These are phyloP conservation scores for Tolypocladium guangdongense DNA, from an alignment of 2,329 filamentous ascomycete genomes.

Conservation along the genomic window DNA sequence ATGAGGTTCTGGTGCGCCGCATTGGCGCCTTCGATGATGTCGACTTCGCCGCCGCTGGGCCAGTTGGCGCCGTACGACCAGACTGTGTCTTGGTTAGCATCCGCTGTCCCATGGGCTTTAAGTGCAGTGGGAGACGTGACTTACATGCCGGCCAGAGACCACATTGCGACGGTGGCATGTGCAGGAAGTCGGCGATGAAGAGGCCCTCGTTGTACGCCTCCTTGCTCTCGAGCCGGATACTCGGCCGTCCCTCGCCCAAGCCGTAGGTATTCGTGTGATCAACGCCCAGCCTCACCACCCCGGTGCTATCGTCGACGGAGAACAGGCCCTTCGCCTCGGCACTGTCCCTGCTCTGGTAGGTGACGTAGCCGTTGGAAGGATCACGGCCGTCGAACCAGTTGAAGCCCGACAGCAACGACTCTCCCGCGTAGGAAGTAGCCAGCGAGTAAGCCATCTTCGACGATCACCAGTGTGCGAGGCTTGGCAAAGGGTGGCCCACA, in stretches of 20 bases:
- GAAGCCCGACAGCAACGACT: constrained; percentile 35
- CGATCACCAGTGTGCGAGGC: constrained; percentile 1
- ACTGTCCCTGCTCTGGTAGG: constrained; percentile 36
- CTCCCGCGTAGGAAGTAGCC: constrained; percentile 29
- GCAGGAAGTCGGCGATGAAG: constrained; percentile 59
- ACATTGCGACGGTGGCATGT: constrained; percentile 62
- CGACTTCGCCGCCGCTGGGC: constrained; percentile 54
- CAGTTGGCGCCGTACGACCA: constrained; percentile 46
- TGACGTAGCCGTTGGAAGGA: constrained; percentile 56
- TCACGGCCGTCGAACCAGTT: constrained; percentile 42
- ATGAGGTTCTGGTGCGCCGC: constrained; percentile 46
- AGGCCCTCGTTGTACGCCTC: constrained; percentile 53
- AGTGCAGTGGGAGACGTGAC: constrained; percentile 5
- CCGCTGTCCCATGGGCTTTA: too few species aligned
- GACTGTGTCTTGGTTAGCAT: constrained; percentile 19
- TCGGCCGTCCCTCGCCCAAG: constrained; percentile 35
- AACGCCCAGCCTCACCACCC: constrained; percentile 34
- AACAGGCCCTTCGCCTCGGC: constrained; percentile 29
- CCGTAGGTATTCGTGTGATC: constrained; percentile 28
- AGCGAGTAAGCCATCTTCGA: constrained; percentile 29
- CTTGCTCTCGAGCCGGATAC: constrained; percentile 57
- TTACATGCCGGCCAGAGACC: constrained; percentile 64
- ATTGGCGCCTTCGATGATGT: constrained; percentile 63
- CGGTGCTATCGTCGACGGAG: constrained; percentile 26
- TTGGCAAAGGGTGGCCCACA: background rate